Conservation (phyloP, 208 protist species). For the Wallacemonas collosoma region DNA sequence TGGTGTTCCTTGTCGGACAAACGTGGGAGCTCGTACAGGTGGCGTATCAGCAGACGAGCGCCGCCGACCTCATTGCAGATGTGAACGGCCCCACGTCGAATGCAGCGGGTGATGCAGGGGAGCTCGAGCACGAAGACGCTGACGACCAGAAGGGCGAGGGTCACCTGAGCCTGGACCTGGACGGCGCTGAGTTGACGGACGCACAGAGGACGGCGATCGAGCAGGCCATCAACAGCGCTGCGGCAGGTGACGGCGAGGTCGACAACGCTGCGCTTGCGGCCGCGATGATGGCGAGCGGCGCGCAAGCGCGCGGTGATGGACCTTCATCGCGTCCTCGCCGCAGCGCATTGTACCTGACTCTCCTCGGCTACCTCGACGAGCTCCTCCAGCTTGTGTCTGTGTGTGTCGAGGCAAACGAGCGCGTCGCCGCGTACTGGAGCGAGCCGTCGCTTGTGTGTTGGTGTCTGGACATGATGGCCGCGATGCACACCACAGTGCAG, state of each 20-base stretch:
- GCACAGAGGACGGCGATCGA: not conserved
- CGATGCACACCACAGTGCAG: conserved; percentile 34
- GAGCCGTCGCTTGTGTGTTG: conserved; percentile 20
- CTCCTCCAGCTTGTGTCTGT: conserved; percentile 44
- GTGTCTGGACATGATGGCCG: conserved; percentile 40
- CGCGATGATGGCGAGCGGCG: not conserved
- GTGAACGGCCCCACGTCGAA: not conserved
- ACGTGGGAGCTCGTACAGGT: conserved; percentile 41
- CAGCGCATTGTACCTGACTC: conserved; percentile 33
- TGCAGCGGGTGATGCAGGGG: no score
- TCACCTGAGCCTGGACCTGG: not conserved
- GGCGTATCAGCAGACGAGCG: conserved; percentile 25
- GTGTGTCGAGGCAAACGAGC: conserved; percentile 58
- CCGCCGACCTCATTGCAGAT: conserved; percentile 25
- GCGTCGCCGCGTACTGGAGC: conserved; percentile 43
- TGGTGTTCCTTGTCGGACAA: conserved; percentile 31
- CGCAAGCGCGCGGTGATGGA: not conserved
- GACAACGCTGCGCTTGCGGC: not conserved
- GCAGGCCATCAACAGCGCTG: conserved; percentile 2
- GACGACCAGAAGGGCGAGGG: not conserved
- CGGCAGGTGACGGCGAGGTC: not conserved
- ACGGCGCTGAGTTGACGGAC: not conserved
- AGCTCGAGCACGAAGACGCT: not conserved
- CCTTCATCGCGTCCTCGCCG: not conserved
- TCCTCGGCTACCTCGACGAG: conserved; percentile 53